Percentiles rank a stretch among this genome's conserved stretches.
Evolutionary conservation across 768 basidiomycete species (phyloP).

Genomic region (Termitomyces sp.): DNA sequence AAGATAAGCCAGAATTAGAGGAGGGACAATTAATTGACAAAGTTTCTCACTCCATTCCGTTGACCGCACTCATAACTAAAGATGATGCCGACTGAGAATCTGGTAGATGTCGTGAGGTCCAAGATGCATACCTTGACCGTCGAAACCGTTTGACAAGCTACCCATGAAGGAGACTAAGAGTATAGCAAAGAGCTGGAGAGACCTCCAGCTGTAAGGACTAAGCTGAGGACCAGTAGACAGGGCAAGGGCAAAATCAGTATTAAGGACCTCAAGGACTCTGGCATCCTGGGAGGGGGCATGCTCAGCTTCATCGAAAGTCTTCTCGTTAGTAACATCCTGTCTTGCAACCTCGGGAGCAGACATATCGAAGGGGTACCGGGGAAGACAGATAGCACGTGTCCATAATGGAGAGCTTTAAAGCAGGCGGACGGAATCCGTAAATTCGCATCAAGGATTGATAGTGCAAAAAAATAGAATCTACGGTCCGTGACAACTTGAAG

Average conservation of each 20-base stretch:
- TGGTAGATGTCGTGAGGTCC: not conserved
- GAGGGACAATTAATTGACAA: not conserved
- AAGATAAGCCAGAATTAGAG: not conserved
- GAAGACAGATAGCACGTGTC: not conserved
- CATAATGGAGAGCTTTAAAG: not conserved
- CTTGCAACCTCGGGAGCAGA: constrained; percentile 13
- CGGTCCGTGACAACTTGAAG: not conserved
- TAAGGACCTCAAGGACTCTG: constrained; percentile 22
- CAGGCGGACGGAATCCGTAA: not conserved
- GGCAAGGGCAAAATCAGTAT: constrained; percentile 40
- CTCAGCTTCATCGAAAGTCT: not conserved
- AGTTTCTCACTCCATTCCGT: constrained; percentile 36
- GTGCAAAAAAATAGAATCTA: not conserved
- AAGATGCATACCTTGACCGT: constrained; percentile 32
- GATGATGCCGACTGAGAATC: not conserved
- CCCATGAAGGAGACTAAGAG: constrained; percentile 39
- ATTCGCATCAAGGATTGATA: not conserved
- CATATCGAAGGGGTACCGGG: constrained; percentile 5
- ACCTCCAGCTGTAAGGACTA: constrained; percentile 28
- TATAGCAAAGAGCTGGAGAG: constrained; percentile 35
- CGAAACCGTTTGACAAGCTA: constrained; percentile 40
- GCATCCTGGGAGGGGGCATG: constrained; percentile 10
- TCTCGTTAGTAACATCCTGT: constrained; percentile 10
- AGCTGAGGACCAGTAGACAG: constrained; percentile 36
- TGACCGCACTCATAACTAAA: constrained; percentile 41